Conservation (phyloP, 345 rosid genomes). For the Gossypium herbaceum region DNA sequence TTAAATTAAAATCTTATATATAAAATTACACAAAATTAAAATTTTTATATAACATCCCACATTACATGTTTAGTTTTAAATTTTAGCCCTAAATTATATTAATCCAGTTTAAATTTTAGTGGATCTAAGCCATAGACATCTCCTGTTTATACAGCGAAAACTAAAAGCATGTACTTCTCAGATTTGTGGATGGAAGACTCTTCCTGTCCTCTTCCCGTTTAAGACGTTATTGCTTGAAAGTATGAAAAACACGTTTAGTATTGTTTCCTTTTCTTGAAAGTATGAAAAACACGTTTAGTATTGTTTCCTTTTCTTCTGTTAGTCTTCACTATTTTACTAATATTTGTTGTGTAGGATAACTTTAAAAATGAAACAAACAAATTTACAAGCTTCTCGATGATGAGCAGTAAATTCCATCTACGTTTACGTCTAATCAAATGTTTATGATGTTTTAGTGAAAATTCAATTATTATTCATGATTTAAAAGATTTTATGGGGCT, state of each 20-base stretch:
- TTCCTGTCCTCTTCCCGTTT: not conserved
- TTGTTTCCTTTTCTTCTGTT: not conserved
- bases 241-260: not conserved
- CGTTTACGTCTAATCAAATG: not conserved
- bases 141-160: not conserved
- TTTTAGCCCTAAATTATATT: too few relatives aligned
- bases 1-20: too few relatives aligned
- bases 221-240: not conserved
- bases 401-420: constrained; percentile 2
- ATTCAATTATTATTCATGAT: too few relatives aligned
- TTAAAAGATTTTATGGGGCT: too few relatives aligned
- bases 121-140: too few relatives aligned
- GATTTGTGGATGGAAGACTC: not conserved
- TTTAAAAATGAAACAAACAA: constrained; percentile 4
- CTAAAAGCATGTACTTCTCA: not conserved
- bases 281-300: not conserved
- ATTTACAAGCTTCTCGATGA: constrained; percentile 1
- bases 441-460: not conserved
- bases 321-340: not conserved
- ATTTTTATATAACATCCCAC: too few relatives aligned
- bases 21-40: too few relatives aligned
- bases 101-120: too few relatives aligned
- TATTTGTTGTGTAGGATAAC: not conserved
- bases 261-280: not conserved
- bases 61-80: too few relatives aligned